Conservation (phyloP, 139 green algal species). For the Coccomyxa sp. region DNA sequence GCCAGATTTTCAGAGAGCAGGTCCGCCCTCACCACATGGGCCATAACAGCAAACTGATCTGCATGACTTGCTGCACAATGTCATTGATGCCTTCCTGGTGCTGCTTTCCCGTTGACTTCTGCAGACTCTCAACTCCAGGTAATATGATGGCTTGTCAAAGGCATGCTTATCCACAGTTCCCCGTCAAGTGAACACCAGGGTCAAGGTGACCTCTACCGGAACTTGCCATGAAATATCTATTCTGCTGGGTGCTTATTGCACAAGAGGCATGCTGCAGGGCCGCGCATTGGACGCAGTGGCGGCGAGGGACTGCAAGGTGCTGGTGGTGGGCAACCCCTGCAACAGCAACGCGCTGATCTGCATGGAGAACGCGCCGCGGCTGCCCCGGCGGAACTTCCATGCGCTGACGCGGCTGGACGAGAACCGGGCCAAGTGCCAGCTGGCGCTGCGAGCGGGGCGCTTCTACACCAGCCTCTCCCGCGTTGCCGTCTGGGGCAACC, state of each 20-base stretch:
- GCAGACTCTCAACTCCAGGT: too few relatives aligned
- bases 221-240: too few relatives aligned
- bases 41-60: background rate
- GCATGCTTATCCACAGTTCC: too few relatives aligned
- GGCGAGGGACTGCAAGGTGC: slow-evolving; percentile 68
- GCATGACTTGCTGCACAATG: too few relatives aligned
- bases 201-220: too few relatives aligned
- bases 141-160: too few relatives aligned
- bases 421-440: slow-evolving; percentile 91
- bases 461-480: slow-evolving; percentile 88
- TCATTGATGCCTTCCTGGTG: too few relatives aligned
- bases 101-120: too few relatives aligned
- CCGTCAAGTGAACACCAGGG: too few relatives aligned
- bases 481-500: slow-evolving; percentile 88
- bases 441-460: slow-evolving; percentile 80
- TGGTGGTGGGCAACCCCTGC: slow-evolving; percentile 91
- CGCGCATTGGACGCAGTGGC: slow-evolving; percentile 77
- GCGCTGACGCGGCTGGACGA: slow-evolving; percentile 75
- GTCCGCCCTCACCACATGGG: background rate
- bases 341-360: slow-evolving; percentile 90
- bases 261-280: slow-evolving; percentile 44
- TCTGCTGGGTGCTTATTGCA: too few relatives aligned
- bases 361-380: slow-evolving; percentile 77
- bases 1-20: slow-evolving; percentile 75
- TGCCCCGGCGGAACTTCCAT: slow-evolving; percentile 83